Percentiles rank a stretch among this genome's conserved stretches.
Conservation (phyloP, 2,329 filamentous ascomycete genomes). For the Knufia fluminis region DNA sequence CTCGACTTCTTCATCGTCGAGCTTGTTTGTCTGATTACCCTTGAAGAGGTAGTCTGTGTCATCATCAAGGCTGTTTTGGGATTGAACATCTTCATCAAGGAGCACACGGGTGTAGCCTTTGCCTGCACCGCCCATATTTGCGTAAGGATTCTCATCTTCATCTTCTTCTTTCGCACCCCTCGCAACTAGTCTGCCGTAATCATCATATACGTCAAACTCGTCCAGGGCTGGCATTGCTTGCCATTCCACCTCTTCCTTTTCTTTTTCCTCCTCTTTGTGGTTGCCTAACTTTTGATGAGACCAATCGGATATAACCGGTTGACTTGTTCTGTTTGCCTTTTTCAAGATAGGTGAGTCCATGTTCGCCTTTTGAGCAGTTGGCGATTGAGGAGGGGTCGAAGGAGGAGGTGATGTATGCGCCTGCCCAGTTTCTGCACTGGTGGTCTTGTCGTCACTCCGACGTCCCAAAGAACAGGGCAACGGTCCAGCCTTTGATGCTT, state of each 20-base stretch:
- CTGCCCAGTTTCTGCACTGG: background rate
- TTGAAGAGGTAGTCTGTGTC: constrained; percentile 95
- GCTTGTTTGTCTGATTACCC: constrained; percentile 40
- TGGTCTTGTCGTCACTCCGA: background rate
- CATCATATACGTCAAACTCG: constrained; percentile 90
- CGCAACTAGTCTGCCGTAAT: constrained; percentile 79
- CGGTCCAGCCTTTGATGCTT: too few relatives aligned
- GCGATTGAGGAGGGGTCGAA: constrained; percentile 8
- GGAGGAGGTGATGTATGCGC: background rate
- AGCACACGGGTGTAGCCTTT: constrained; percentile 95
- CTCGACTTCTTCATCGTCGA: constrained; percentile 52
- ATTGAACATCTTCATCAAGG: constrained; percentile 88
- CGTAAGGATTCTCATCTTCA: constrained; percentile 49
- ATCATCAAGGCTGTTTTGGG: constrained; percentile 91
- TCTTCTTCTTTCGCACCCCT: constrained; percentile 64
- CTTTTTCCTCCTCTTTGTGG: constrained; percentile 41
- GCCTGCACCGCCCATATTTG: constrained; percentile 67
- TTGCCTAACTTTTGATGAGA: constrained; percentile 73
- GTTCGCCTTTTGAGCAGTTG: constrained; percentile 3
- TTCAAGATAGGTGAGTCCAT: constrained; percentile 23
- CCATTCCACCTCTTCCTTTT: constrained; percentile 60
- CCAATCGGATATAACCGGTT: constrained; percentile 61
- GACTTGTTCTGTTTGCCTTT: constrained; percentile 34
- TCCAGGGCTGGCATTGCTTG: constrained; percentile 91
- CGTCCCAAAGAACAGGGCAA: too few relatives aligned